These are phyloP conservation scores for Monilinia polystroma DNA, from an alignment of 2,329 filamentous ascomycete species.

Conservation along the genomic window DNA sequence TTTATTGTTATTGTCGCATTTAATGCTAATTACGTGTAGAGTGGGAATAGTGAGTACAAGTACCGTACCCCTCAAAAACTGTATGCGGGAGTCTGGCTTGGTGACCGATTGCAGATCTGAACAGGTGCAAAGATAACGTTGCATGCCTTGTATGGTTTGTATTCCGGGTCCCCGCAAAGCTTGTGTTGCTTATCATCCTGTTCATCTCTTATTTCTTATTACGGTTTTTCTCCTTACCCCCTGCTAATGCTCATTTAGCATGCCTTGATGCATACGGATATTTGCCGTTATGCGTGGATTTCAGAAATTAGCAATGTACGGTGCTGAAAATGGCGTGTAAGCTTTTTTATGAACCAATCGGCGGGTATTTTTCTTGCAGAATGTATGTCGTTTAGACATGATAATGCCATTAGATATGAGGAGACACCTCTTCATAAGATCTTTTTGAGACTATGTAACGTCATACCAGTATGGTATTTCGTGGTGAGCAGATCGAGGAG, in stretches of 20 bases:
- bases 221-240: not conserved
- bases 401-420: not conserved
- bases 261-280: conserved; percentile 15
- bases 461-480: not conserved
- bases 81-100: not conserved
- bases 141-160: not conserved
- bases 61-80: conserved; percentile 3
- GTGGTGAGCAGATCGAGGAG: not conserved
- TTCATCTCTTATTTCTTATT: not conserved
- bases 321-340: not conserved
- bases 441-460: conserved; percentile 13
- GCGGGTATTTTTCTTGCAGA: not conserved
- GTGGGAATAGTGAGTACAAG: too few relatives aligned
- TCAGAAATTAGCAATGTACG: not conserved
- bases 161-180: conserved; percentile 12
- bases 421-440: not conserved
- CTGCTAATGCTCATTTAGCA: conserved; percentile 9
- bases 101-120: conserved; percentile 1
- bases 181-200: conserved; percentile 12
- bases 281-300: conserved; percentile 1
- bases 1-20: too few relatives aligned
- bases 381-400: not conserved
- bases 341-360: not conserved
- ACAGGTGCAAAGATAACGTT: conserved; percentile 7
- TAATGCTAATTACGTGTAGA: too few relatives aligned